Evolutionary conservation across 805 yeast genomes (phyloP).

Genomic region (Suhomyces prunicola): DNA sequence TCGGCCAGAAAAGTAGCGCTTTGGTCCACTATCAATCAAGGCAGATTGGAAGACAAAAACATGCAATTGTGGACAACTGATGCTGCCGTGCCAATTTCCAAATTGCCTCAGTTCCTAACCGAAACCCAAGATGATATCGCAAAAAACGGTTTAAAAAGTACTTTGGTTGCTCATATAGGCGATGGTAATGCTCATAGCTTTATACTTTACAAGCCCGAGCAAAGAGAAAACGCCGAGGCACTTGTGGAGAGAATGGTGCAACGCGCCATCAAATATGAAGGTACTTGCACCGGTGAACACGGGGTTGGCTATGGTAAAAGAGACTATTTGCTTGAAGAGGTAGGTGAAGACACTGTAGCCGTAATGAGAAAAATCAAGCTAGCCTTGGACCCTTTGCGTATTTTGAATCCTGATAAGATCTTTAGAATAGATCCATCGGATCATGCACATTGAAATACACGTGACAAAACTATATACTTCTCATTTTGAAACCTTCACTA

Average conservation of each 20-base stretch:
- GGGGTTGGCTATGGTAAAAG: constrained; percentile 24
- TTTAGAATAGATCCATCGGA: constrained; percentile 16
- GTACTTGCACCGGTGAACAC: constrained; percentile 24
- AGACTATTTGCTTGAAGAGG: constrained; percentile 16
- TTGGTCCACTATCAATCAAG: constrained; percentile 38
- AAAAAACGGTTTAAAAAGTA: constrained; percentile 48
- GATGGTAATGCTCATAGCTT: constrained; percentile 80
- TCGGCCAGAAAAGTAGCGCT: constrained; percentile 24
- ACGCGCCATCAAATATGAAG: constrained; percentile 19
- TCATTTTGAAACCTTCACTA: neutral
- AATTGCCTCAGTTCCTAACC: constrained; percentile 58
- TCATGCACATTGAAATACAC: neutral
- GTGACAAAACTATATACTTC: neutral
- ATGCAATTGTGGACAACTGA: constrained; percentile 73
- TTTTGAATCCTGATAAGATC: constrained; percentile 22
- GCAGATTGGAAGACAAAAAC: constrained; percentile 28
- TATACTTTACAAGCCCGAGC: constrained; percentile 44
- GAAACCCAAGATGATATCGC: constrained; percentile 60
- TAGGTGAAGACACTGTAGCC: constrained; percentile 18
- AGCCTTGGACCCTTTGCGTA: constrained; percentile 20
- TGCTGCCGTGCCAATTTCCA: constrained; percentile 78
- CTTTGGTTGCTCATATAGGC: constrained; percentile 78
- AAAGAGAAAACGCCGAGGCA: constrained; percentile 14
- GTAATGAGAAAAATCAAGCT: constrained; percentile 20
- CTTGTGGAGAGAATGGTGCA: constrained; percentile 21